Conservation (phyloP, 2,329 filamentous ascomycete genomes). For the Lachnellula occidentalis region DNA sequence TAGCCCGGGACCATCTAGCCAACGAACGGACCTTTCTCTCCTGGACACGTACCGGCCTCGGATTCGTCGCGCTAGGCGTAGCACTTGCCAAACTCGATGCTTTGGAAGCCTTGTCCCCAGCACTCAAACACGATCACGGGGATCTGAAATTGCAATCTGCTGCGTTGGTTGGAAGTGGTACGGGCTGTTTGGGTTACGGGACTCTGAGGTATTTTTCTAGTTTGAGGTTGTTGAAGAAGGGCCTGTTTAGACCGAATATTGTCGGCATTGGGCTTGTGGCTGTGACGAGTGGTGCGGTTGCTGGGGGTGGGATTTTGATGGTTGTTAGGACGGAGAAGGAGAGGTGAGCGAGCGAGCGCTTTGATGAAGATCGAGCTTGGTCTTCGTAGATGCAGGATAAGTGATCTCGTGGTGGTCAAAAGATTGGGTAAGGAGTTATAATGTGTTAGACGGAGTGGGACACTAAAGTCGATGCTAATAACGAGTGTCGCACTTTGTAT, state of each 20-base stretch:
- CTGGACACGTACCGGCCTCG: slow-evolving; percentile 46
- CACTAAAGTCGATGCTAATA: too few relatives aligned
- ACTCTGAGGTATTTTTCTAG: slow-evolving; percentile 42
- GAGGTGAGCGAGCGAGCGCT: neutral
- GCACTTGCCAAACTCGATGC: slow-evolving; percentile 43
- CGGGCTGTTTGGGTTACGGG: slow-evolving; percentile 42
- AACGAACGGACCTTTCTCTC: slow-evolving; percentile 47
- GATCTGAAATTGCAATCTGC: slow-evolving; percentile 35
- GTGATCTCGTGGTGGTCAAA: neutral
- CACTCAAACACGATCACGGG: slow-evolving; percentile 26
- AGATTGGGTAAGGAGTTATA: neutral
- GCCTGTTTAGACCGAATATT: slow-evolving; percentile 57
- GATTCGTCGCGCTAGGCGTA: slow-evolving; percentile 46
- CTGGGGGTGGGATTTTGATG: slow-evolving; percentile 18
- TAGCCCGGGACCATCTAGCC: slow-evolving; percentile 45
- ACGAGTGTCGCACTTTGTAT: too few relatives aligned
- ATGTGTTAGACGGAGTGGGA: neutral
- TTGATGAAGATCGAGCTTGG: slow-evolving; percentile 2
- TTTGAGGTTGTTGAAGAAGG: slow-evolving; percentile 37
- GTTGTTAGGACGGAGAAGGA: slow-evolving; percentile 17
- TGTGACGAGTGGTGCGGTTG: slow-evolving; percentile 48
- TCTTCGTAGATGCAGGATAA: too few relatives aligned
- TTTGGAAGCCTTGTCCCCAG: slow-evolving; percentile 33
- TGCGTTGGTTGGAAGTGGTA: slow-evolving; percentile 40
- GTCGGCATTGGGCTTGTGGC: slow-evolving; percentile 74